Percentiles rank a stretch among this genome's conserved stretches.
These are phyloP conservation scores for Fusarium xyrophilum DNA, from an alignment of 2,329 filamentous ascomycete genomes.

Conservation along the genomic window DNA sequence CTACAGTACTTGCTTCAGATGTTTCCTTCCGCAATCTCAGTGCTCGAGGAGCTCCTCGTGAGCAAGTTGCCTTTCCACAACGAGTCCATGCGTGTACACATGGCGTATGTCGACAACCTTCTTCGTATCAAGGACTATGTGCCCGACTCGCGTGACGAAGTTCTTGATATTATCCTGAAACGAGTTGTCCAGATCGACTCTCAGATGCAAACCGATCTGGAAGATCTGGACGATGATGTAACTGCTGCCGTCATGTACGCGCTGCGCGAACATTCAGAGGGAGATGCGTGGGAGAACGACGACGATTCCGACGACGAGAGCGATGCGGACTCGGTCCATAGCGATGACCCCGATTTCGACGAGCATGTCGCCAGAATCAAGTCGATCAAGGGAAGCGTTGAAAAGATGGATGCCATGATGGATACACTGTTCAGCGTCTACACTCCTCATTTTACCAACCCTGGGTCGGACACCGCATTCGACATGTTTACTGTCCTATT, in stretches of 20 bases:
- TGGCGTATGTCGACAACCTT: constrained; percentile 88
- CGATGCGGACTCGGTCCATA: constrained; percentile 74
- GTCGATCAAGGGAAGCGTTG: constrained; percentile 78
- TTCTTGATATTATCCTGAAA: constrained; percentile 83
- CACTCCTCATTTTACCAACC: constrained; percentile 72
- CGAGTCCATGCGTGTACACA: constrained; percentile 78
- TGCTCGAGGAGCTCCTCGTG: constrained; percentile 71
- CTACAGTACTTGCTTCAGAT: constrained; percentile 79
- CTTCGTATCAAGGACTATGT: constrained; percentile 79
- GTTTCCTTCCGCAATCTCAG: constrained; percentile 78
- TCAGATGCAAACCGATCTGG: constrained; percentile 90
- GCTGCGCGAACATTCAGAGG: constrained; percentile 42
- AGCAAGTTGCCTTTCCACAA: constrained; percentile 77
- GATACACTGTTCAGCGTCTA: constrained; percentile 89
- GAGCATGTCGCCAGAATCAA: constrained; percentile 70
- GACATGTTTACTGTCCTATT: constrained; percentile 80
- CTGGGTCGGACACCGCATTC: constrained; percentile 71
- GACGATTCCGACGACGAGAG: constrained; percentile 61
- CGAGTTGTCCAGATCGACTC: constrained; percentile 93
- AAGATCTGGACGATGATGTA: constrained; percentile 89
- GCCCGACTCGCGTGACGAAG: constrained; percentile 77
- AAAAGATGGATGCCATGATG: constrained; percentile 90
- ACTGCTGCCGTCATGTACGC: constrained; percentile 74
- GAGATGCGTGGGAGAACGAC: constrained; percentile 57
- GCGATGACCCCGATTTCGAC: constrained; percentile 72